Base-by-base conservation (phyloP, 768 basidiomycete species). In the Tubosaeta sp. region DNA sequence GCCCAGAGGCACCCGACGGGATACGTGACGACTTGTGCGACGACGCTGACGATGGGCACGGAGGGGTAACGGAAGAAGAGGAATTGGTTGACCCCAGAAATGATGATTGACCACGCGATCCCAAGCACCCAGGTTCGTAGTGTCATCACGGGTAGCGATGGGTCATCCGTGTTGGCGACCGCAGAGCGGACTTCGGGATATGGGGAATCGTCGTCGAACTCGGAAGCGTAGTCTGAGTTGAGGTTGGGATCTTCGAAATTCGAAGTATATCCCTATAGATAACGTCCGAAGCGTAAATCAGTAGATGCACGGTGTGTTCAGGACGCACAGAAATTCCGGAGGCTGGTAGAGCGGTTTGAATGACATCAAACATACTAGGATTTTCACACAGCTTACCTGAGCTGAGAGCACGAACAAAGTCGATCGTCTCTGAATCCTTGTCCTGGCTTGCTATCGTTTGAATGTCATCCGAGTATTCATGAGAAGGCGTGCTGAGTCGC, bases 61-160 rank as follows among this genome's bases (percentile, higher is more conserved):
- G 77, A 76, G 4, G 88, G 87, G 60, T 80, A 86, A 14, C 85
- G 83, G 69, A 88, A 87, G 75, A 79, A 84, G 70, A 87, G 84
- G 70, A 87, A 86, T 54, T 86, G 87, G 60, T 90, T 87, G 45
- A 84, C 66, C 22, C 80, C 83, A 5, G 83, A 74, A 47, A 83
- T 74, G 60, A 89, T 55, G 31, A 88, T 77, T 4, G 87, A 78
- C 77, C 80, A 88, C 30, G 78, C 54, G 14, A 92, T 49, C 44
- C 94, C 93, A 41, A 94, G 73, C 6, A 77, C 67, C 86, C 86
- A 88, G 3, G 81, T 77, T 30, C 88, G 82, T 38, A 90, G 39
- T 0, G 87, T 88, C 31, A 72, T 73, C 8, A 77, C 79, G 8
- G 81, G 79, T 53, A 87, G 81, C 38, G 71, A 69, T 31, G 79